Evolutionary conservation across 2,329 filamentous ascomycete genomes (phyloP).

Genomic region (Curvularia sp.): DNA sequence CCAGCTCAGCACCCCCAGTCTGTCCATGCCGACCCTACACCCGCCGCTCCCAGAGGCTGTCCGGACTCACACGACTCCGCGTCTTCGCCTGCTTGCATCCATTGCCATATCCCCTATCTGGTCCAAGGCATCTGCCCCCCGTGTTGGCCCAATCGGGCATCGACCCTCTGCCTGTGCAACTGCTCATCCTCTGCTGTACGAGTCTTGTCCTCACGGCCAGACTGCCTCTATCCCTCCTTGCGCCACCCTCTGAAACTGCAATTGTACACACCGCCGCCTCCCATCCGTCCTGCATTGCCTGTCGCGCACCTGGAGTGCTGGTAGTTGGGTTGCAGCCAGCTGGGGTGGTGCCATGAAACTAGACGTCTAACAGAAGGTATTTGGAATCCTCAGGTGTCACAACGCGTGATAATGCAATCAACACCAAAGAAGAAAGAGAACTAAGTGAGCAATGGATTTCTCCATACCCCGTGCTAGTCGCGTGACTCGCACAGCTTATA

Average conservation of each 20-base stretch:
- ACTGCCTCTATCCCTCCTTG: conserved; percentile 16
- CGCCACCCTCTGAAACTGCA: conserved; percentile 30
- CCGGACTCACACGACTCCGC: background rate
- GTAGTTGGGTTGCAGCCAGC: background rate
- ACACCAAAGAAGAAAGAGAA: background rate
- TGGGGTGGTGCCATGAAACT: background rate
- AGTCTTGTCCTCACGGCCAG: conserved; percentile 14
- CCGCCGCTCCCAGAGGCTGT: background rate
- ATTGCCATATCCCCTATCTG: conserved; percentile 17
- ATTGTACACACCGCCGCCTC: background rate
- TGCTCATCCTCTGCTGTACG: conserved; percentile 20
- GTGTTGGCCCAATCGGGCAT: conserved; percentile 28
- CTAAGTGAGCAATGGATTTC: background rate
- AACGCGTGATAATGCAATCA: background rate
- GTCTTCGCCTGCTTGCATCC: background rate
- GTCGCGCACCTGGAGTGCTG: background rate
- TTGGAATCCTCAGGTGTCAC: background rate
- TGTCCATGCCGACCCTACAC: background rate
- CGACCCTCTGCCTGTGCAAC: conserved; percentile 27
- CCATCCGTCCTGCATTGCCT: background rate
- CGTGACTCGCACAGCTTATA: background rate
- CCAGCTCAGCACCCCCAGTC: background rate
- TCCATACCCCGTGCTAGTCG: background rate
- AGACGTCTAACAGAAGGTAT: background rate
- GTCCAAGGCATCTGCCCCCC: conserved; percentile 19